Conservation (phyloP, 805 yeast species). For the Candida verbasci region DNA sequence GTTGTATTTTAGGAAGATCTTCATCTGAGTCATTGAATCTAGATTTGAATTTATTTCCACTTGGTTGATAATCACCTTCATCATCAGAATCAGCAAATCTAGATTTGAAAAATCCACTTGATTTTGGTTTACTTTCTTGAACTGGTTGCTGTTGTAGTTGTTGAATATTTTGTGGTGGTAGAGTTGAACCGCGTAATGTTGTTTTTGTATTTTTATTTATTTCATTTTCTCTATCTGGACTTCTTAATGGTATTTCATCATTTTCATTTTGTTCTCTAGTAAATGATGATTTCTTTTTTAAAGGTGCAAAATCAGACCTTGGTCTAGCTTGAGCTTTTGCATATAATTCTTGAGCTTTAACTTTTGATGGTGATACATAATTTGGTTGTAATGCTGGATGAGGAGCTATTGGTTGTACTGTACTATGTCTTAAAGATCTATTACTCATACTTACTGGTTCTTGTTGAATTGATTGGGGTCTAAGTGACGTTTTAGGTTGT, state of each 20-base stretch:
- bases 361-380: constrained; percentile 36
- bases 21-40: constrained; percentile 65
- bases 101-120: constrained; percentile 38
- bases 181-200: constrained; percentile 8
- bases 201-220: constrained; percentile 5
- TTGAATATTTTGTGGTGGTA: background rate
- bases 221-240: background rate
- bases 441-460: constrained; percentile 21
- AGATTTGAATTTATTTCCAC: constrained; percentile 37
- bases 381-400: constrained; percentile 38
- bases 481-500: constrained; percentile 24
- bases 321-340: constrained; percentile 47
- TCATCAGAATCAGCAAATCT: constrained; percentile 64
- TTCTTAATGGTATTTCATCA: constrained; percentile 4
- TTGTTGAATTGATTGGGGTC: constrained; percentile 28
- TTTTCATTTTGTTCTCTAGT: constrained; percentile 33
- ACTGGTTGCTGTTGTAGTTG: background rate
- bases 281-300: constrained; percentile 51
- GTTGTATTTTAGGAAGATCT: constrained; percentile 23
- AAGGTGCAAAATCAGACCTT: constrained; percentile 33
- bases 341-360: constrained; percentile 50
- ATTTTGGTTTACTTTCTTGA: background rate
- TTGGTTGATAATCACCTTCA: constrained; percentile 24
- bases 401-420: constrained; percentile 30
- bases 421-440: constrained; percentile 24